Conservation (phyloP, 1,284 basidiomycete species). For the Sanghuangporus weigelae region DNA sequence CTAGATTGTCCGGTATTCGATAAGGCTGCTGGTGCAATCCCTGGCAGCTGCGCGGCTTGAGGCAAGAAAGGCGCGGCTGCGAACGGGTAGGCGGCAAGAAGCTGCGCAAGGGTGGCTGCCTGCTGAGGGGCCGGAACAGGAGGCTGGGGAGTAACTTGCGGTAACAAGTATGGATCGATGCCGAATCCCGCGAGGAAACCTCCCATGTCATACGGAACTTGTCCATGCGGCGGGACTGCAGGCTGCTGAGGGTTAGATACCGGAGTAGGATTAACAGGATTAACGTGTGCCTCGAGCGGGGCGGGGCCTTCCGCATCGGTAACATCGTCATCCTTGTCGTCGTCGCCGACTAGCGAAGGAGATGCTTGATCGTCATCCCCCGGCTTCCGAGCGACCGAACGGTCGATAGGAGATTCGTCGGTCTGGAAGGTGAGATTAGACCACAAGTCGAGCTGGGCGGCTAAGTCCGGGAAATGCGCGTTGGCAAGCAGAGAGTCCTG, state of each 20-base stretch:
- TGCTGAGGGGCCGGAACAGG: constrained; percentile 24
- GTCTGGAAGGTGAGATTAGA: constrained; percentile 75
- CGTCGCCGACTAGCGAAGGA: constrained; percentile 25
- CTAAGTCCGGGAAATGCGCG: constrained; percentile 63
- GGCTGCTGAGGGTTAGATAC: constrained; percentile 23
- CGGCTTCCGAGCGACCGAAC: constrained; percentile 24
- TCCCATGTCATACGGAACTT: constrained; percentile 44
- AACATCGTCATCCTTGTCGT: constrained; percentile 41
- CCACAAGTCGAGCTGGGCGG: constrained; percentile 77
- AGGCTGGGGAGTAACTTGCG: constrained; percentile 22
- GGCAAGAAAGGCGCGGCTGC: constrained; percentile 25
- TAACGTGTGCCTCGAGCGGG: constrained; percentile 50
- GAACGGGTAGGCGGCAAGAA: constrained; percentile 49
- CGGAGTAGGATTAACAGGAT: constrained; percentile 46
- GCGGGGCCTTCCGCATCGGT: constrained; percentile 38
- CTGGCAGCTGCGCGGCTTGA: constrained; percentile 5
- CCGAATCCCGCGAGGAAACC: constrained; percentile 56
- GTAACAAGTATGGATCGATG: constrained; percentile 48
- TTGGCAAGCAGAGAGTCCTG: constrained; percentile 51
- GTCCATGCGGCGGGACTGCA: background rate
- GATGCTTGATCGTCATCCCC: constrained; percentile 25
- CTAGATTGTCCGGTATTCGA: constrained; percentile 15
- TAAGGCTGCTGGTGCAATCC: constrained; percentile 24
- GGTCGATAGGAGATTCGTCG: constrained; percentile 50
- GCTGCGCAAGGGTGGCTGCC: constrained; percentile 56